Evolutionary conservation across 345 rosid genomes (phyloP), one percentile per base, ranked within the genome.

Genomic region (Salix dunnii): DNA sequence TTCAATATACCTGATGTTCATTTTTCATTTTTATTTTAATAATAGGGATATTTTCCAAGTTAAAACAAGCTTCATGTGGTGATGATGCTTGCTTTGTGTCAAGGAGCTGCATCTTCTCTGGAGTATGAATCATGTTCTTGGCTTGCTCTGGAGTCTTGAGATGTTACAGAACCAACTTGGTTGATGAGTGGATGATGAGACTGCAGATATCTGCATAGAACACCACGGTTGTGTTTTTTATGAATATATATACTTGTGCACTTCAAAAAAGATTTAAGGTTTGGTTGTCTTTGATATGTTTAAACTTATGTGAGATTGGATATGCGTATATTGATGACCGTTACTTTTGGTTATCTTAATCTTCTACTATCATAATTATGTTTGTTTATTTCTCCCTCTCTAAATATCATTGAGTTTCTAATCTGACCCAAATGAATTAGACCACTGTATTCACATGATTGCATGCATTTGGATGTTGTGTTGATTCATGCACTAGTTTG

Each of bases 91-190:
- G 70, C 35, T 48, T 36, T 23, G 40, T 25, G 27, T 21, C 21
- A 8, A 5, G 71, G 46, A 38, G 77, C 81, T 72, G 61, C 73
- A n/a, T 55, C 40, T 23, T 13, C 8, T 27, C 27, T 28, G 71
- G 20, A 48, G 40, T 5, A n/a, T 8, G 46, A 60, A 38, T 5
- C 48, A 48, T 64, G 18, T 13, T 31, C 18, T 4, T 35, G 58
- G 46, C 13, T 18, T 40, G 42, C 48, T 20, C 43, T 38, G 51
- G 43, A 31, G 58, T 28, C 35, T 21, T 21, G 63, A 53, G 70
- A 53, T 46, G 70, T 12, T 63, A 38, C 51, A 28, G 20, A 65
- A 58, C 48, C 60, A 10, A 55, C 66, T 3, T 10, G 72, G 58
- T 62, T 30, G 75, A 6, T 69, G 60, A 55, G 51, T 7, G 12